These are phyloP conservation scores for Clitopilus passeckerianus DNA, from an alignment of 768 basidiomycete genomes.

Conservation along the genomic window DNA sequence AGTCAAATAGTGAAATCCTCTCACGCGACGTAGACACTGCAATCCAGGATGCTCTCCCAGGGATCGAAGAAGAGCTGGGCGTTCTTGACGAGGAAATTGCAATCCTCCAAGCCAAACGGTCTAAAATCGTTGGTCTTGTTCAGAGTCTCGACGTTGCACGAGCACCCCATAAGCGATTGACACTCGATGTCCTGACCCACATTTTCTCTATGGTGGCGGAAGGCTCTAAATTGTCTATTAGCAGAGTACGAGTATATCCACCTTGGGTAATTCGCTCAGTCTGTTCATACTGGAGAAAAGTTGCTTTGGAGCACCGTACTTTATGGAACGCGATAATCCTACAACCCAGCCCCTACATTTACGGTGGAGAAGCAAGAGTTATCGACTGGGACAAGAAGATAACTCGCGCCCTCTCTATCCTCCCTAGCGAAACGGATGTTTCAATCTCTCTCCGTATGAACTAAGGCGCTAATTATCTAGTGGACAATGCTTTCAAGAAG, in stretches of 20 bases:
- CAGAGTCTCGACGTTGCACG: not conserved
- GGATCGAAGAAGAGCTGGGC: not conserved
- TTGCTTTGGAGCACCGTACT: not conserved
- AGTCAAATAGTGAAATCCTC: not conserved
- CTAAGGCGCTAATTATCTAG: not conserved
- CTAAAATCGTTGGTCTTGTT: not conserved
- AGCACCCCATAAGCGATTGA: not conserved
- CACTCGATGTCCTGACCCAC: not conserved
- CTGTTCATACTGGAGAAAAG: not conserved
- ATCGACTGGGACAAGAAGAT: not conserved
- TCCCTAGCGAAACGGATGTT: not conserved
- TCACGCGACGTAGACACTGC: not conserved
- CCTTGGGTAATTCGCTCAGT: not conserved
- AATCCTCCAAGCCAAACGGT: not conserved
- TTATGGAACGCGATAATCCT: not conserved
- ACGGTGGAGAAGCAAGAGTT: not conserved
- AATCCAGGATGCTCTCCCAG: not conserved
- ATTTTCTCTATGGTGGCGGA: not conserved
- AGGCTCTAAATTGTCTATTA: not conserved
- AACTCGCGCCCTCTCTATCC: not conserved
- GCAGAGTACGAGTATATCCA: not conserved
- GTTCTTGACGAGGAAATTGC: not conserved
- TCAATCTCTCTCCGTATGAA: not conserved
- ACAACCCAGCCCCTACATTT: not conserved
- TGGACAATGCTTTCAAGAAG: not conserved